These are phyloP conservation scores for Tieghemiomyces parasiticus DNA, from an alignment of 192 early-diverging fungal species.

Conservation along the genomic window DNA sequence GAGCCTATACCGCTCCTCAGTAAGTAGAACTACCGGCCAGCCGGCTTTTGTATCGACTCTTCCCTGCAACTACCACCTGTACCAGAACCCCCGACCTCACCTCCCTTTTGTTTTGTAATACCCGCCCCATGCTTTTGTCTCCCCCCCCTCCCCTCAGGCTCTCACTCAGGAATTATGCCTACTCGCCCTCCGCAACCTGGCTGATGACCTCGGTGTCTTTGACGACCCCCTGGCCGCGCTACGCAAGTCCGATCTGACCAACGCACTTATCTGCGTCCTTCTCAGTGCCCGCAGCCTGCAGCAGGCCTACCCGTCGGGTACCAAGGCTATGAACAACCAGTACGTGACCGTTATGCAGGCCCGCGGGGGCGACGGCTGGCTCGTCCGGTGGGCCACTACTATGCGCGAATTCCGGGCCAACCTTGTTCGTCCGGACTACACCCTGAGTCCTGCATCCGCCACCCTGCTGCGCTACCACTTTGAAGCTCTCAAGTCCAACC, in stretches of 20 bases:
- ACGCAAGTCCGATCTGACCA: conserved; percentile 38
- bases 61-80: too few relatives aligned
- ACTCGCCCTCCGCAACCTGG: conserved; percentile 31
- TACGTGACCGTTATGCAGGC: conserved; percentile 31
- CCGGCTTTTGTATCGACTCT: too few relatives aligned
- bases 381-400: conserved; percentile 19
- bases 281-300: conserved; percentile 26
- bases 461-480: conserved; percentile 10
- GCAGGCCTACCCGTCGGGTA: conserved; percentile 26
- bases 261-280: conserved; percentile 35
- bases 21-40: too few relatives aligned
- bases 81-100: too few relatives aligned
- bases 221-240: conserved; percentile 40
- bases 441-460: conserved; percentile 13
- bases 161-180: conserved; percentile 34
- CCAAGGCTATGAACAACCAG: conserved; percentile 16
- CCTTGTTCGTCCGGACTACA: conserved; percentile 7
- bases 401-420: conserved; percentile 18
- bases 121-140: not conserved
- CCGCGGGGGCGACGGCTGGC: conserved; percentile 40
- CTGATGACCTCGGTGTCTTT: conserved; percentile 44
- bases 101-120: too few relatives aligned
- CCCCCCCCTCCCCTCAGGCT: conserved; percentile 18
- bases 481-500: conserved; percentile 5
- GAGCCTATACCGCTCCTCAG: conserved; percentile 26